Base-by-base conservation (phyloP, 1,139 yeast genomes). In the Saccharomyces hybrid region DNA sequence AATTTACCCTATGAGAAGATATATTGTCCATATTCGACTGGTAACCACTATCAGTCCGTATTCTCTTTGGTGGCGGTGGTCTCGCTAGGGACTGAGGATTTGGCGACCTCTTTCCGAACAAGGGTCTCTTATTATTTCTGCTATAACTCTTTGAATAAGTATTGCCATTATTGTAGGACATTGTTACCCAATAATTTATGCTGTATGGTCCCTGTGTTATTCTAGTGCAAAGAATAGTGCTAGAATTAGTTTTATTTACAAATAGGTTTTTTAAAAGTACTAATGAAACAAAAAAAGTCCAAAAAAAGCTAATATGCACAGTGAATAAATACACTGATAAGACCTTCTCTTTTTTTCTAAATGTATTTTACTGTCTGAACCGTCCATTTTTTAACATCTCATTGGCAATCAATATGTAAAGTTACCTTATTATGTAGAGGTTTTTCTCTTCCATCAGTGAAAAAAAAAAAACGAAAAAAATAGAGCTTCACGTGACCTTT, bases 41-140 rank as follows among this genome's bases (percentile, higher is more conserved):
- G n/a, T 26, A 13, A 23, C 23, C 42, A n/a, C 19, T 42, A 29
- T 42, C 41, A 16, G 38, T 48, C 52, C 54, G 54, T 52, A 54
- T 31, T 28, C 54, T 54, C 38, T 54, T 54, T 38, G 44, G 44
- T 38, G 44, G 44, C 44, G 44, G 44, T 16, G 44, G 44, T 25
- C 44, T 38, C 26, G 13, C 19, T 38, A 38, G 44, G 19, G 44
- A 38, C 25, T 38, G 44, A 11, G 44, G 44, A 19, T 38, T 25
- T 38, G 44, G 26, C 25, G 44, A 38, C 8, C 29, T 49, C 27
- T 25, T 11, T 27, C 28, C 32, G 13, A 50, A 28, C 44, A 16
- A 14, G 32, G 26, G 47, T 14, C 46, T 49, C 9, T 44, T 41
- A n/a, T 46, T 44, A 13, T 27, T 46, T 19, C 44, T 38, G 26